Percentiles rank a stretch among this genome's conserved stretches.
phyloP scores from a whole-genome alignment of 495 filamentous ascomycete genomes.

The Cudoniella acicularis region DNA sequence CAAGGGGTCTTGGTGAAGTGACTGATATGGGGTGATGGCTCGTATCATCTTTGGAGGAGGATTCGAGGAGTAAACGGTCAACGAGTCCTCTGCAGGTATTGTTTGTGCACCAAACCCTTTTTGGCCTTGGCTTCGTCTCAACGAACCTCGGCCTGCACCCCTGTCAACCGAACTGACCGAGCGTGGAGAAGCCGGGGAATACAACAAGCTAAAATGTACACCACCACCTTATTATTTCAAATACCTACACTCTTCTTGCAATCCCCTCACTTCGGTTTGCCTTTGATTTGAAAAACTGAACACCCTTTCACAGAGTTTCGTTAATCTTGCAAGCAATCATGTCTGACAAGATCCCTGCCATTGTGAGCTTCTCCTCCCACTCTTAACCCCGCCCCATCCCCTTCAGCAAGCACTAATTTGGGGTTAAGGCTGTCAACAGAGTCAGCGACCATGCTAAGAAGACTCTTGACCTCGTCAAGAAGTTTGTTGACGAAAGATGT shows the following conservation, averaged over 20 bases:
- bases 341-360: slow-evolving; percentile 64
- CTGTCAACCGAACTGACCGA: slow-evolving; percentile 2
- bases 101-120: not conserved
- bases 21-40: not conserved
- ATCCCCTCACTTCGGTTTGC: not conserved
- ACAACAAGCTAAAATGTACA: slow-evolving; percentile 3
- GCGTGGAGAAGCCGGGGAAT: slow-evolving; percentile 13
- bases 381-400: slow-evolving; percentile 5
- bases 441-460: slow-evolving; percentile 81
- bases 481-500: slow-evolving; percentile 96
- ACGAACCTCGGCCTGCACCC: slow-evolving; percentile 11
- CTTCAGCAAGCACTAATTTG: slow-evolving; percentile 26
- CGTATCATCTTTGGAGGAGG: not conserved
- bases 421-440: slow-evolving; percentile 43
- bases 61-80: not conserved
- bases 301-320: not conserved
- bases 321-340: slow-evolving; percentile 34
- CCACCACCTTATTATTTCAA: not conserved
- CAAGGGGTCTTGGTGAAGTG: too few species aligned
- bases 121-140: not conserved
- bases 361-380: slow-evolving; percentile 51
- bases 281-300: not conserved
- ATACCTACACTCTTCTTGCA: not conserved
- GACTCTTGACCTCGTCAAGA: slow-evolving; percentile 68
- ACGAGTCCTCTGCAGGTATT: not conserved